Evolutionary conservation across 2,329 filamentous ascomycete species (phyloP).

Genomic region (Tolypocladium tropicale): DNA sequence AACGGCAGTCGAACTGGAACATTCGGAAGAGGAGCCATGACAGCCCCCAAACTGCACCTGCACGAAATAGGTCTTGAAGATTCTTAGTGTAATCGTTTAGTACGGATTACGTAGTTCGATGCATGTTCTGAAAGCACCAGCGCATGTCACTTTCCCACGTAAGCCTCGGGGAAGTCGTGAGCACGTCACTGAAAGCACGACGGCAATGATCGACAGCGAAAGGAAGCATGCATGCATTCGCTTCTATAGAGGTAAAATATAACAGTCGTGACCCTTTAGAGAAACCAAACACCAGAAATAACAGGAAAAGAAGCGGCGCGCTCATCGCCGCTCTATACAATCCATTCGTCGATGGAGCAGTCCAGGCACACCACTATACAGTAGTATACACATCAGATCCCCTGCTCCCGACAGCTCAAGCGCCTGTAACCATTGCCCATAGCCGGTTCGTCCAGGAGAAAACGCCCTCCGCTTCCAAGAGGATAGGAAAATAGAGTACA

Average conservation of each 20-base stretch:
- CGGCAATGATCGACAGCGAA: not conserved
- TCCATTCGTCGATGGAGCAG: not conserved
- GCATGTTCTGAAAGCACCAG: not conserved
- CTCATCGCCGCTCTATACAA: not conserved
- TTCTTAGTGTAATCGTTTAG: too few species aligned
- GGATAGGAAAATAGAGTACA: constrained; percentile 1
- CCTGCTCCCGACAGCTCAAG: not conserved
- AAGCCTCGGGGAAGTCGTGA: too few species aligned
- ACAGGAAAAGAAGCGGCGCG: not conserved
- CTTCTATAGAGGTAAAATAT: not conserved
- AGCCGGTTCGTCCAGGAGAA: not conserved
- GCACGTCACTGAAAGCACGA: not conserved
- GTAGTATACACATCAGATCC: not conserved
- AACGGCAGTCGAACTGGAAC: not conserved
- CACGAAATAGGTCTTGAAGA: too few species aligned
- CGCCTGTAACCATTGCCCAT: not conserved
- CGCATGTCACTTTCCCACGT: not conserved
- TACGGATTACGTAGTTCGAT: too few species aligned
- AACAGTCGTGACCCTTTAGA: not conserved
- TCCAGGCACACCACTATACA: not conserved
- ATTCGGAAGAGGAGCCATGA: too few species aligned
- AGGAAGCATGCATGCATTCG: not conserved
- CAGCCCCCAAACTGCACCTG: too few species aligned
- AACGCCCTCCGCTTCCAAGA: not conserved
- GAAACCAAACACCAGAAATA: not conserved